Conservation (phyloP, 305 asterid genomes). For the Solanum hybrid region DNA sequence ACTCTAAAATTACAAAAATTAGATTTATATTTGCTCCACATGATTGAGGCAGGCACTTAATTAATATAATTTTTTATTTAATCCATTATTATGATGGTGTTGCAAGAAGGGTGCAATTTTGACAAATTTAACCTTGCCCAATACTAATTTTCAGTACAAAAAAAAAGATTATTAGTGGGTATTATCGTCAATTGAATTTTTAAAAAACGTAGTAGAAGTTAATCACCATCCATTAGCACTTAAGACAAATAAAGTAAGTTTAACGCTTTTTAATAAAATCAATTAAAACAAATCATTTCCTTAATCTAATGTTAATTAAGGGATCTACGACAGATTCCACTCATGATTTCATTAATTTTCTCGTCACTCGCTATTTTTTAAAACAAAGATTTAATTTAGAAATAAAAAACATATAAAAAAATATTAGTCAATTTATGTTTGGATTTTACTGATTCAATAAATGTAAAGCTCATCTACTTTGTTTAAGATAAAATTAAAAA, state of each 20-base stretch:
- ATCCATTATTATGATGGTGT: background rate
- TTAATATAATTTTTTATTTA: background rate
- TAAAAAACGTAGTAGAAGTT: background rate
- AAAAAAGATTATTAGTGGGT: background rate
- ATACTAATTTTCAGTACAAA: background rate
- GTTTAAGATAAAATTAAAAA: background rate
- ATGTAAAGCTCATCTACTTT: background rate
- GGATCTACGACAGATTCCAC: constrained; percentile 10
- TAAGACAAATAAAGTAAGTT: constrained; percentile 4
- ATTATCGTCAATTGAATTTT: background rate
- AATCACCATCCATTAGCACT: constrained; percentile 7
- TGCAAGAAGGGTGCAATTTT: background rate
- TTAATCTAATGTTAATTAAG: constrained; percentile 2
- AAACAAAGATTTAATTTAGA: background rate
- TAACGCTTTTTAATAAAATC: background rate
- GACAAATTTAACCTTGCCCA: background rate
- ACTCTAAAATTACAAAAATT: background rate
- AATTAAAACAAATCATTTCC: background rate
- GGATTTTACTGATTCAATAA: background rate
- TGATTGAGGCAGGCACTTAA: background rate
- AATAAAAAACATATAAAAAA: background rate
- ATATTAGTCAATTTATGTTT: background rate
- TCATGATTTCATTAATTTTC: background rate
- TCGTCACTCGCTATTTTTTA: background rate
- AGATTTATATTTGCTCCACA: background rate